Base-by-base conservation (phyloP, 176 grass and related monocot genomes). In the Cenchrus purpureus region DNA sequence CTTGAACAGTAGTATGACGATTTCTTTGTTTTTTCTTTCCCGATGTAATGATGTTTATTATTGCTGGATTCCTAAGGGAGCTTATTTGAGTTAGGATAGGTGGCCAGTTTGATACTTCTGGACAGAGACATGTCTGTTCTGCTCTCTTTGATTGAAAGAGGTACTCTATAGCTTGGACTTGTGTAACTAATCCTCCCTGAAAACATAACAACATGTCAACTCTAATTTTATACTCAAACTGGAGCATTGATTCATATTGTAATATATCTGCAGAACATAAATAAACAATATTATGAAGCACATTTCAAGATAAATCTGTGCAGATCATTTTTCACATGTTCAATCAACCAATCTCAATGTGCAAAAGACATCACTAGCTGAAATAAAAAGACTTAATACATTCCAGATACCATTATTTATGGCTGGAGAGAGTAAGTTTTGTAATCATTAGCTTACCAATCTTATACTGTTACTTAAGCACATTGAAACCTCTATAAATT, bases 121-220 rank as follows among this genome's bases (percentile, higher is more conserved):
- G 46, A 15, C 15, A 56, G 15, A 68, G 29, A 40, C 10, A 20
- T 34, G 45, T 66, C 9, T 37, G 62, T 1, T 2, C 28, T 67
- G 54, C 31, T 80, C 51, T 79, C 13, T 65, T 79, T 79, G 44
- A 44, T 74, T 73, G 55, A 43, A 63, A 64, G 28, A 62, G 14
- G 56, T 19, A 12, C 22, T 71, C 17, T 56, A 19, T 56, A 5
- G 54, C 54, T 56, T 56, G 54, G 54, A 17, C 4, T 73, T 42
- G 7, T 71, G 56, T 40, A 69, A 42, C 34, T 74, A 22, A 12
- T 43, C 7, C 37, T 46, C 40, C 42, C 54, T 56, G 52, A 1
- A 16, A 56, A 19, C 15, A 56, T 15, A 56, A 56, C 15, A 4
- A 19, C 15, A 6, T 56, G 5, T 19, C 16, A 12, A 56, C 54